Conservation (phyloP, 2,329 filamentous ascomycete species). For the Periglandula ipomoeae region DNA sequence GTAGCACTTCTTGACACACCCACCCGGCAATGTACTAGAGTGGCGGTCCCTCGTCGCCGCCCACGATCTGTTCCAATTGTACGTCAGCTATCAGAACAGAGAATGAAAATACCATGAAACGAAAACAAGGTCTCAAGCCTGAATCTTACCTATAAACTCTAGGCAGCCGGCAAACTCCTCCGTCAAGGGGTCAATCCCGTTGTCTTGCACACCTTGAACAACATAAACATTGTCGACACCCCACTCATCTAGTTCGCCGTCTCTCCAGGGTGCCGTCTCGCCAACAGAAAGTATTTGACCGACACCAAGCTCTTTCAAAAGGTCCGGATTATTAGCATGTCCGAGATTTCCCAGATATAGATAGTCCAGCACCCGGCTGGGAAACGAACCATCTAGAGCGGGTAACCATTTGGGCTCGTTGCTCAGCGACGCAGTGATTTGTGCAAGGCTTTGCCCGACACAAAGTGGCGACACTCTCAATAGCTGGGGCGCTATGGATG, state of each 20-base stretch:
- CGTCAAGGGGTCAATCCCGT: constrained; percentile 87
- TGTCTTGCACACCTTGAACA: constrained; percentile 85
- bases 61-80: constrained; percentile 56
- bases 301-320: constrained; percentile 74
- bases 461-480: constrained; percentile 58
- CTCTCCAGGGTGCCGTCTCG: constrained; percentile 74
- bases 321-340: constrained; percentile 87
- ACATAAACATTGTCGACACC: constrained; percentile 68
- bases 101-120: background rate
- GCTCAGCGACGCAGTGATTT: constrained; percentile 43
- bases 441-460: constrained; percentile 37
- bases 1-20: constrained; percentile 93
- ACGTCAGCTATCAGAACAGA: constrained; percentile 1
- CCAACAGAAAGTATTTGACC: constrained; percentile 84
- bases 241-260: constrained; percentile 63
- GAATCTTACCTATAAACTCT: constrained; percentile 70
- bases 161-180: constrained; percentile 79
- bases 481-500: constrained; percentile 64
- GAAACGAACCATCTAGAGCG: constrained; percentile 80
- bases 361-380: constrained; percentile 80
- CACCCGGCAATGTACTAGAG: constrained; percentile 91
- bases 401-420: constrained; percentile 71
- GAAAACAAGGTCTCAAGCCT: background rate
- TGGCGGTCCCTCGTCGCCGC: constrained; percentile 67
- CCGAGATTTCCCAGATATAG: constrained; percentile 93